Evolutionary conservation across 2,329 filamentous ascomycete genomes (phyloP).

Genomic region (Colletotrichum sp.): DNA sequence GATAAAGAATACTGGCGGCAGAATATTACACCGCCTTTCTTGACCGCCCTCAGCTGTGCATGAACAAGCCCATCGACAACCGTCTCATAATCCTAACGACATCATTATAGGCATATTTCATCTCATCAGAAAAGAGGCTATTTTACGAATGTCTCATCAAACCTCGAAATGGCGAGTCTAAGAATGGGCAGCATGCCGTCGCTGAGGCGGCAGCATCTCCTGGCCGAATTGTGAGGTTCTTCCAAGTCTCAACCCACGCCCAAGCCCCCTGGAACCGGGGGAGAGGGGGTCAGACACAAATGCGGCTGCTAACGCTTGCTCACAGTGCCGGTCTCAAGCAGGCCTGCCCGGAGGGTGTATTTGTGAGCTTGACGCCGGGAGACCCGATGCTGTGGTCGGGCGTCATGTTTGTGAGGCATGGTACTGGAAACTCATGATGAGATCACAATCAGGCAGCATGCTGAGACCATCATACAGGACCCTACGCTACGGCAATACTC

Average conservation of each 20-base stretch:
- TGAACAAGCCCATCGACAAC: conserved; percentile 10
- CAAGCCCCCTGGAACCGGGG: conserved; percentile 6
- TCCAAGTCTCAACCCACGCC: not conserved
- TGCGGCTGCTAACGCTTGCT: conserved; percentile 6
- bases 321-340: conserved; percentile 79
- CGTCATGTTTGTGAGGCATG: conserved; percentile 89
- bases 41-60: conserved; percentile 27
- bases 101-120: not conserved
- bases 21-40: conserved; percentile 30
- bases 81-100: conserved; percentile 7
- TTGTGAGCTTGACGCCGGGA: conserved; percentile 82
- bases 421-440: conserved; percentile 48
- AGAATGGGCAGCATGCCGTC: conserved; percentile 55
- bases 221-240: conserved; percentile 75
- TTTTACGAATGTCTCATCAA: not conserved
- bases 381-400: conserved; percentile 86
- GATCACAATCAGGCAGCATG: not conserved
- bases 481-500: conserved; percentile 85
- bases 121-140: not conserved
- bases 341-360: conserved; percentile 84
- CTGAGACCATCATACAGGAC: conserved; percentile 60
- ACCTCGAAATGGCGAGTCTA: conserved; percentile 44
- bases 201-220: conserved; percentile 75
- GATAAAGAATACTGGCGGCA: conserved; percentile 27
- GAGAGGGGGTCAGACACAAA: conserved; percentile 25